phyloP scores from a whole-genome alignment of 1,284 basidiomycete species.

The Ustilago trichophora region DNA sequence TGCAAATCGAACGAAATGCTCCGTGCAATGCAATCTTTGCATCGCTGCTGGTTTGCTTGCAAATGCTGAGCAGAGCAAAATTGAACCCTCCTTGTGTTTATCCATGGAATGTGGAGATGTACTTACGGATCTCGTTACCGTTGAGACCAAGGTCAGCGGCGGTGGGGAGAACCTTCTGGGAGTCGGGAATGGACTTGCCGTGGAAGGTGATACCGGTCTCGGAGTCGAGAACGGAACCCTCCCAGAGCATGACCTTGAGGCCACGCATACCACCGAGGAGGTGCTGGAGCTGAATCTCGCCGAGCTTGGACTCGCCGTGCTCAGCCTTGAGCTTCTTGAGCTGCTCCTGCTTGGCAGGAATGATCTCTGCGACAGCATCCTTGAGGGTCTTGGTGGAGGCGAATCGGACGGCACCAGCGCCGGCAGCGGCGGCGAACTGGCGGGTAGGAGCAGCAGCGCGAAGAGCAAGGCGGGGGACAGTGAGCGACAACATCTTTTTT shows the following conservation, averaged over 20 bases:
- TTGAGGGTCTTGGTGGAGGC: slow-evolving; percentile 64
- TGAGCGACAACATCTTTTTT: slow-evolving; percentile 60
- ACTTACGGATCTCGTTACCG: slow-evolving; percentile 65
- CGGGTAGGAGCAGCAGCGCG: slow-evolving; percentile 57
- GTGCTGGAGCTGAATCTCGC: slow-evolving; percentile 63
- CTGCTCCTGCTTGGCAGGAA: slow-evolving; percentile 65
- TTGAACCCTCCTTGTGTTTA: too few relatives aligned
- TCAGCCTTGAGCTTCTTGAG: slow-evolving; percentile 64
- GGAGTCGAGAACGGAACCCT: slow-evolving; percentile 65
- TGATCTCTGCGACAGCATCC: slow-evolving; percentile 64
- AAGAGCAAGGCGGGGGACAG: slow-evolving; percentile 60
- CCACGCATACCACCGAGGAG: slow-evolving; percentile 66
- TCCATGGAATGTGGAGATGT: too few relatives aligned
- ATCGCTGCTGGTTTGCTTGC: too few relatives aligned
- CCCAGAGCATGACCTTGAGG: slow-evolving; percentile 67
- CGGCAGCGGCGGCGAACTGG: slow-evolving; percentile 60
- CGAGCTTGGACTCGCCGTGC: slow-evolving; percentile 59
- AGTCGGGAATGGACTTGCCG: slow-evolving; percentile 65
- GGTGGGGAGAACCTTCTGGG: slow-evolving; percentile 64
- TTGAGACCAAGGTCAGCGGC: slow-evolving; percentile 60
- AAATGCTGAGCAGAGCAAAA: too few relatives aligned
- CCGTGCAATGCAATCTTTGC: too few relatives aligned
- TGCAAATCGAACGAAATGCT: too few relatives aligned
- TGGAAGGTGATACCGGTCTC: slow-evolving; percentile 66
- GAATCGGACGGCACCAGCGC: slow-evolving; percentile 52